Conservation (phyloP, 805 yeast genomes). For the Priceomyces castillae region DNA sequence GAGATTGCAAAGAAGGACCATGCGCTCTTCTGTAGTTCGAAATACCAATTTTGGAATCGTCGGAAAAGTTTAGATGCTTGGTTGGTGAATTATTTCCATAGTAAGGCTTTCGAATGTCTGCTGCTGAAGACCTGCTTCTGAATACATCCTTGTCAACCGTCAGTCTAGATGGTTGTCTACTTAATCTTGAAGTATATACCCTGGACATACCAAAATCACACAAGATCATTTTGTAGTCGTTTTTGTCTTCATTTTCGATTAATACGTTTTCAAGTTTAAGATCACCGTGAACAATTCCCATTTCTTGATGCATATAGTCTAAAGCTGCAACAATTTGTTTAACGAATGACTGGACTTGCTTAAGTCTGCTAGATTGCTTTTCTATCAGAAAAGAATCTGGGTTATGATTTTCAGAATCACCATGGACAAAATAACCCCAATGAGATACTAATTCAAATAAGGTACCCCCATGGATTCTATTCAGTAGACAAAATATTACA, state of each 20-base stretch:
- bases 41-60: slow-evolving; percentile 34
- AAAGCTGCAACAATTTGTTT: slow-evolving; percentile 59
- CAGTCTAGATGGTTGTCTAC: slow-evolving; percentile 18
- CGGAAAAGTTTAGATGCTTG: slow-evolving; percentile 20
- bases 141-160: slow-evolving; percentile 18
- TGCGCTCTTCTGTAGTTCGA: slow-evolving; percentile 23
- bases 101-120: slow-evolving; percentile 34
- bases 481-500: slow-evolving; percentile 71
- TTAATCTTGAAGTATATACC: slow-evolving; percentile 26
- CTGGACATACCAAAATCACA: slow-evolving; percentile 90
- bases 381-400: slow-evolving; percentile 27
- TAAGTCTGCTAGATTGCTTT: slow-evolving; percentile 32
- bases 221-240: slow-evolving; percentile 45
- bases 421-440: slow-evolving; percentile 53
- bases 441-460: slow-evolving; percentile 68
- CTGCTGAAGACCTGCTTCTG: slow-evolving; percentile 34
- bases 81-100: slow-evolving; percentile 28
- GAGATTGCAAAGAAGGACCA: slow-evolving; percentile 34
- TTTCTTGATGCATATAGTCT: slow-evolving; percentile 52
- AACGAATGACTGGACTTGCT: slow-evolving; percentile 31
- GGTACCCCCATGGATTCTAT: slow-evolving; percentile 71
- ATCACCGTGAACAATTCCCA: slow-evolving; percentile 76
- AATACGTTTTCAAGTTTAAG: slow-evolving; percentile 79
- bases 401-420: slow-evolving; percentile 24
- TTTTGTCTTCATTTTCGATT: slow-evolving; percentile 38